These are phyloP conservation scores for Hypomontagnella monticulosa DNA, from an alignment of 495 filamentous ascomycete species.

Conservation along the genomic window DNA sequence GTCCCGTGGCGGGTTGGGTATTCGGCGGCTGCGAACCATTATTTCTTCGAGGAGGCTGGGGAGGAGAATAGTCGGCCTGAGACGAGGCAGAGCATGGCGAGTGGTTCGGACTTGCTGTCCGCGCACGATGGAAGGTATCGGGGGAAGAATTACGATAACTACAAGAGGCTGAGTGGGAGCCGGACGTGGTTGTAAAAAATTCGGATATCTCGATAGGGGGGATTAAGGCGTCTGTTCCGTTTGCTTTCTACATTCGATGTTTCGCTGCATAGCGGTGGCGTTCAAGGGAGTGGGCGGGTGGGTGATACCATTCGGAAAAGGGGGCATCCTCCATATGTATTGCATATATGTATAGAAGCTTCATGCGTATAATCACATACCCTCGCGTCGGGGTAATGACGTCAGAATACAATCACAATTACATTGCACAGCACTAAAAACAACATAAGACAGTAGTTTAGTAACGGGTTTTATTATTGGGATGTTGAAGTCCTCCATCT, in stretches of 20 bases:
- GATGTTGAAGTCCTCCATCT: constrained; percentile 36
- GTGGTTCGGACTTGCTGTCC: constrained; percentile 36
- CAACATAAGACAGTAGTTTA: neutral
- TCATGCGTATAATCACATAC: neutral
- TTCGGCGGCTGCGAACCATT: constrained; percentile 49
- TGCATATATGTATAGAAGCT: constrained; percentile 6
- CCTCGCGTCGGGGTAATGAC: neutral
- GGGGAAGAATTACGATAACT: constrained; percentile 32
- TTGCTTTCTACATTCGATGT: neutral
- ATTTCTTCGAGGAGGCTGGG: constrained; percentile 52
- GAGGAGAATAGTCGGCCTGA: neutral
- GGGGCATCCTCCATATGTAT: neutral
- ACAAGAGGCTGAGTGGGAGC: constrained; percentile 42
- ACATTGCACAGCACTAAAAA: neutral
- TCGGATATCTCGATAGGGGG: neutral
- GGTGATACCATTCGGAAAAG: constrained; percentile 14
- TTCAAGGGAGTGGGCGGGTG: neutral
- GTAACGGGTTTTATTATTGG: constrained; percentile 4
- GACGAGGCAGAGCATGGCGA: constrained; percentile 9
- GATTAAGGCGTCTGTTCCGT: neutral
- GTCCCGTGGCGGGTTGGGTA: constrained; percentile 68
- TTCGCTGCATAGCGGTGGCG: constrained; percentile 31
- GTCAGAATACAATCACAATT: neutral
- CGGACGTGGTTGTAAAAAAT: constrained; percentile 35
- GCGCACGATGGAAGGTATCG: constrained; percentile 2